phyloP scores from a whole-genome alignment of 306 rosid genomes.

The Citrullus mucosospermus region DNA sequence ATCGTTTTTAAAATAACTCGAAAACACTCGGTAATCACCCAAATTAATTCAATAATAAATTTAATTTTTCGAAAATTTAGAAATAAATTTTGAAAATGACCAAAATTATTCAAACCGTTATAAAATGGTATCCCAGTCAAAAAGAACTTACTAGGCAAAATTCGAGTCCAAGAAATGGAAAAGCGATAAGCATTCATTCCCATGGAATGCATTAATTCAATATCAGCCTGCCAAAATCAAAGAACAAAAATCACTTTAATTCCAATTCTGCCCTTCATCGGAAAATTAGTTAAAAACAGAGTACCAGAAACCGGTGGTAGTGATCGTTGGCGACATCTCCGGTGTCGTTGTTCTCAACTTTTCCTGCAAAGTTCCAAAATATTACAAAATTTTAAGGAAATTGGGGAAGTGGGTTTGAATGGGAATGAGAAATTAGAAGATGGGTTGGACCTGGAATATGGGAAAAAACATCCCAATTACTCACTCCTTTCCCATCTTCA shows the following conservation, averaged over 20 bases:
- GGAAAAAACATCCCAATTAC: constrained; percentile 47
- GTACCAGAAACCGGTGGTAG: constrained; percentile 43
- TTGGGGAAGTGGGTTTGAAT: background rate
- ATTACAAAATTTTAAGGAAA: background rate
- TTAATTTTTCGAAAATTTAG: too few relatives aligned
- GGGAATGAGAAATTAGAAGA: too few relatives aligned
- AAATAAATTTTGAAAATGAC: too few relatives aligned
- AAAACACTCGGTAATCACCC: too few relatives aligned
- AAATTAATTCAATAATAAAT: too few relatives aligned
- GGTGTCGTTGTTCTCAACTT: constrained; percentile 22
- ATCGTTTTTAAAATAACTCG: too few relatives aligned
- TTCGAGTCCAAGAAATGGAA: constrained; percentile 67
- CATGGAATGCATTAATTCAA: constrained; percentile 34
- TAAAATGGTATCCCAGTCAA: too few relatives aligned
- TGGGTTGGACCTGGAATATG: constrained; percentile 35
- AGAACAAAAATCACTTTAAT: too few relatives aligned
- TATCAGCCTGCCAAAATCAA: constrained; percentile 32
- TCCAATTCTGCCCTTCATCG: too few relatives aligned
- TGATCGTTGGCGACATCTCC: constrained; percentile 63
- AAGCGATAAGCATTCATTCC: constrained; percentile 51
- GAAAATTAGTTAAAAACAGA: background rate
- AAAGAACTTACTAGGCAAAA: constrained; percentile 36
- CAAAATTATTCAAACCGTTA: too few relatives aligned
- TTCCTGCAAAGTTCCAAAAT: constrained; percentile 23
- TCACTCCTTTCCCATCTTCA: constrained; percentile 49